Percentiles rank a stretch among this genome's conserved stretches.
Evolutionary conservation across 129 eudicot genomes (phyloP).

Genomic region (Lactuca saligna): DNA sequence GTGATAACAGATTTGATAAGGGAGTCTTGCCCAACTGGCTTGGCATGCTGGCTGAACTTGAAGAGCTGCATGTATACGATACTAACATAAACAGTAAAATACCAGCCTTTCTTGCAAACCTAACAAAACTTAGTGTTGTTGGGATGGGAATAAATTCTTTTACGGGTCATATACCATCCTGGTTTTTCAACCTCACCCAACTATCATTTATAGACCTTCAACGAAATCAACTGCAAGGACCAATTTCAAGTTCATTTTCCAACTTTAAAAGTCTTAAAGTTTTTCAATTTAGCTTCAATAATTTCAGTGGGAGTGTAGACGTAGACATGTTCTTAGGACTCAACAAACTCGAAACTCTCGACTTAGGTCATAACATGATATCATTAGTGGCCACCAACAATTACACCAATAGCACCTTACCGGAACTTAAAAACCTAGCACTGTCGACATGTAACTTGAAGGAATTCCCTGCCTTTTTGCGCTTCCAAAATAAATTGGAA

Average conservation of each 20-base stretch:
- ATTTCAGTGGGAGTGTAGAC: constrained; percentile 28
- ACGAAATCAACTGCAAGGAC: constrained; percentile 7
- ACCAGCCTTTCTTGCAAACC: constrained; percentile 23
- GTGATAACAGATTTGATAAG: neutral
- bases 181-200: constrained; percentile 26
- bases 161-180: constrained; percentile 16
- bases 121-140: constrained; percentile 6
- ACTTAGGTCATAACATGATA: neutral
- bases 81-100: constrained; percentile 22
- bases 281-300: neutral
- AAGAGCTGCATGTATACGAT: neutral
- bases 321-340: constrained; percentile 15
- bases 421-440: neutral
- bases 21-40: neutral
- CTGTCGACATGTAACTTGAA: constrained; percentile 16
- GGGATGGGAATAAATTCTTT: neutral
- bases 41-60: constrained; percentile 9
- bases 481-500: neutral
- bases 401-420: constrained; percentile 12
- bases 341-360: neutral
- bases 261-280: constrained; percentile 6
- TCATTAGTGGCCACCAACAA: neutral
- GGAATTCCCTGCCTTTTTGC: neutral
- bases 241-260: constrained; percentile 19
- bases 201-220: neutral